Conservation (phyloP, 202 grass and related monocot genomes). For the Dendrocalamus latiflorus region DNA sequence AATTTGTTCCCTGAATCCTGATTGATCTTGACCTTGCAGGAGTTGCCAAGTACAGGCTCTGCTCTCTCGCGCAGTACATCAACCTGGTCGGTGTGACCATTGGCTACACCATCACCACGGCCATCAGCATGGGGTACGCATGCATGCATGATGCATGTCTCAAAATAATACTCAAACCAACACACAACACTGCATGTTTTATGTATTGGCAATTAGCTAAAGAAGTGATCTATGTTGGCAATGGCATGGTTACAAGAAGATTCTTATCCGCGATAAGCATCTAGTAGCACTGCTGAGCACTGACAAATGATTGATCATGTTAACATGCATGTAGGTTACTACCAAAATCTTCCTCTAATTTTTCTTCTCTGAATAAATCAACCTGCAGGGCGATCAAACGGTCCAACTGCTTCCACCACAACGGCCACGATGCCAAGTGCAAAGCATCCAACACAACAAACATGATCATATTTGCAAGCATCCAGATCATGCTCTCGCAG, state of each 20-base stretch:
- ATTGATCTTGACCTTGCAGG: no score
- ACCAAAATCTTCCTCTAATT: background rate
- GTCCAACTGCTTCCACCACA: conserved; percentile 74
- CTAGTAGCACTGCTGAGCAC: background rate
- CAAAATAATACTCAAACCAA: background rate
- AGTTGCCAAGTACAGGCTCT: conserved; percentile 51
- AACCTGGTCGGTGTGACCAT: conserved; percentile 83
- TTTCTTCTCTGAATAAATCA: no score
- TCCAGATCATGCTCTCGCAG: conserved; percentile 79
- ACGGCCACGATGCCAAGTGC: conserved; percentile 46
- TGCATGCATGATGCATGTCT: background rate
- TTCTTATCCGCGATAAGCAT: background rate
- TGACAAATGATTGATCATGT: background rate
- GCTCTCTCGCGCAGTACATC: conserved; percentile 72
- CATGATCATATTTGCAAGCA: conserved; percentile 74
- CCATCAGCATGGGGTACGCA: conserved; percentile 90
- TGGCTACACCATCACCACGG: conserved; percentile 93
- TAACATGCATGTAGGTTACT: background rate
- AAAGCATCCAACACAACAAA: conserved; percentile 44
- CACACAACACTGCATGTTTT: background rate
- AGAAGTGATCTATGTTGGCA: conserved; percentile 31
- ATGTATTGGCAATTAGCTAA: background rate
- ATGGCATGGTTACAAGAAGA: background rate
- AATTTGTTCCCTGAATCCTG: no score
- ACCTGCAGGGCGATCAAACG: conserved; percentile 51